Percentiles rank a stretch among this genome's conserved stretches.
These are phyloP conservation scores for Kwoniella shandongensis DNA, from an alignment of 768 basidiomycete species.

Conservation along the genomic window DNA sequence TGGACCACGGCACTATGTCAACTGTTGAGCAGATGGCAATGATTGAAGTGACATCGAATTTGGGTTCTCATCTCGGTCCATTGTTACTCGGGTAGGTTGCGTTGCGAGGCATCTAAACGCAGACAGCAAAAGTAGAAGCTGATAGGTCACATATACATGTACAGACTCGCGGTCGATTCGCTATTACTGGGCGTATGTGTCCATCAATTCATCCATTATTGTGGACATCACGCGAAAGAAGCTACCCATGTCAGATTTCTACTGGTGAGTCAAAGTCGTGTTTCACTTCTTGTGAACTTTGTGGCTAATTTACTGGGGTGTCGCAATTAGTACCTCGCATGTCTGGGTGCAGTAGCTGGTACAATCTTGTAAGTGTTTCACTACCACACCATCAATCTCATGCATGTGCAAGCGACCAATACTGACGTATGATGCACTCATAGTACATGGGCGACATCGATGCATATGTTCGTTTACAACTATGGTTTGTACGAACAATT, in stretches of 20 bases:
- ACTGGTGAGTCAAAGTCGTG: conserved; percentile 3
- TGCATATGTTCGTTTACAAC: conserved; percentile 19
- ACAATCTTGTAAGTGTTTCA: conserved; percentile 18
- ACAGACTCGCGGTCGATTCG: conserved; percentile 14
- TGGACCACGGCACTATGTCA: conserved; percentile 6
- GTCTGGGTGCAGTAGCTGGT: conserved; percentile 7
- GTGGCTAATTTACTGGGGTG: not conserved
- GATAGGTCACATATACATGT: too few species aligned
- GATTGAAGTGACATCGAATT: conserved; percentile 6
- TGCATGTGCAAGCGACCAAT: too few species aligned
- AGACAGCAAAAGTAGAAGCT: too few species aligned
- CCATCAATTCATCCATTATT: conserved; percentile 16
- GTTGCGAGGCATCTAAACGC: too few species aligned
- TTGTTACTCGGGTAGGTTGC: not conserved
- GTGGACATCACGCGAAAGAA: conserved; percentile 10
- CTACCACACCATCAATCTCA: too few species aligned
- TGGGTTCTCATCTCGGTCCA: conserved; percentile 10
- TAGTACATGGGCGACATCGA: conserved; percentile 19
- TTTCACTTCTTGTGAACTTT: not conserved
- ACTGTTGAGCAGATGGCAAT: conserved; percentile 7
- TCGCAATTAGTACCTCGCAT: conserved; percentile 22
- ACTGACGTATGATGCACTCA: not conserved
- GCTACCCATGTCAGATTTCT: conserved; percentile 14
- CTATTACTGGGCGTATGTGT: conserved; percentile 9
- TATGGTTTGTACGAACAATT: conserved; percentile 18